These are phyloP conservation scores for Isatis tinctoria DNA, from an alignment of 345 rosid species.

Conservation along the genomic window DNA sequence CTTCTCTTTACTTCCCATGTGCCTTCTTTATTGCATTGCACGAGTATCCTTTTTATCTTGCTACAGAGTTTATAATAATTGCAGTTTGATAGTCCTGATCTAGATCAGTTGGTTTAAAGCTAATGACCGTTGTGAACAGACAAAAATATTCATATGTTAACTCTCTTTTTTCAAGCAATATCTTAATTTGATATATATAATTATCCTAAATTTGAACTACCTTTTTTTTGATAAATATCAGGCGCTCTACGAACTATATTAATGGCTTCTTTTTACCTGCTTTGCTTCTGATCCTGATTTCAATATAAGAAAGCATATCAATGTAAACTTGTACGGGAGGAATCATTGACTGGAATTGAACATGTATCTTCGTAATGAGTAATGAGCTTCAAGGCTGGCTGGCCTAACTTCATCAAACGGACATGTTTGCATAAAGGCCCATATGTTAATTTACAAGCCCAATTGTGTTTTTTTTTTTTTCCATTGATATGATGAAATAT, in stretches of 20 bases:
- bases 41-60: background rate
- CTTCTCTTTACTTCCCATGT: slow-evolving; percentile 34
- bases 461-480: background rate
- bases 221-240: background rate
- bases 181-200: background rate
- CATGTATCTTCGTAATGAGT: background rate
- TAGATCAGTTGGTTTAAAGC: background rate
- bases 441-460: background rate
- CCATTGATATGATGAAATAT: background rate
- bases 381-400: background rate
- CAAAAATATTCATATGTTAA: background rate
- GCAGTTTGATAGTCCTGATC: background rate
- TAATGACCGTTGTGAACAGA: background rate
- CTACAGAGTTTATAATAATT: background rate
- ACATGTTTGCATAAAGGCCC: background rate
- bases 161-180: background rate
- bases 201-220: background rate
- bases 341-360: background rate
- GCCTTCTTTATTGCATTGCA: slow-evolving; percentile 27
- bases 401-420: background rate
- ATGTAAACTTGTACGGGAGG: background rate
- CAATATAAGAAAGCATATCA: background rate
- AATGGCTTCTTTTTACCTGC: background rate
- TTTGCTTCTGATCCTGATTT: background rate
- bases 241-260: background rate